Conservation (phyloP, 345 rosid species). For the Cardamine resedifolia region DNA sequence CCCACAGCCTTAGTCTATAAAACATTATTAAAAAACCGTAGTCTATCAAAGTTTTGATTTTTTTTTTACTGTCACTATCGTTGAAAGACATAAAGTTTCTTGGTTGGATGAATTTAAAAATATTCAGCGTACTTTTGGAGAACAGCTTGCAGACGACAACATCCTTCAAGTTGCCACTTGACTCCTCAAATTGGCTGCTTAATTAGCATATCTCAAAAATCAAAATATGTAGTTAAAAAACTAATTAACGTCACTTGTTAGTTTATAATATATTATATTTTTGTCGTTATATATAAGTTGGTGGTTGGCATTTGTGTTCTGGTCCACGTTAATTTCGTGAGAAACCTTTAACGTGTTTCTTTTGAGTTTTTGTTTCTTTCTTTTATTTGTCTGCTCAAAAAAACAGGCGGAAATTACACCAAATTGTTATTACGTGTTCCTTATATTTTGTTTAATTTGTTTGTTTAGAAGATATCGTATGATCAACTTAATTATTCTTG, state of each 20-base stretch:
- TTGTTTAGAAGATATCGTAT: constrained; percentile 20
- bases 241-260: constrained; percentile 8
- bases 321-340: constrained; percentile 36
- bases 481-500: constrained; percentile 1
- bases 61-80: constrained; percentile 10
- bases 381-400: constrained; percentile 9
- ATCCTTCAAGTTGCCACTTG: constrained; percentile 27
- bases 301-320: constrained; percentile 24
- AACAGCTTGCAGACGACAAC: constrained; percentile 34
- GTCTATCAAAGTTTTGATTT: neutral
- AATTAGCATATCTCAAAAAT: constrained; percentile 19
- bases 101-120: constrained; percentile 32
- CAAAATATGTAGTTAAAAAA: neutral
- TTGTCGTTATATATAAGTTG: constrained; percentile 30
- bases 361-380: constrained; percentile 21
- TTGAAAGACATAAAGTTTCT: constrained; percentile 34
- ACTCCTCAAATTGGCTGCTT: constrained; percentile 32
- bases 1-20: neutral
- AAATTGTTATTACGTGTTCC: constrained; percentile 21
- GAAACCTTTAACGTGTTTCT: constrained; percentile 31
- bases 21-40: neutral
- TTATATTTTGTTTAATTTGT: neutral
- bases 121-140: constrained; percentile 31
- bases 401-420: neutral
- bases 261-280: constrained; percentile 3